Percentiles rank a stretch among this genome's conserved stretches.
phyloP scores from a whole-genome alignment of 805 yeast genomes.

The Saturnispora serradocipensis region DNA sequence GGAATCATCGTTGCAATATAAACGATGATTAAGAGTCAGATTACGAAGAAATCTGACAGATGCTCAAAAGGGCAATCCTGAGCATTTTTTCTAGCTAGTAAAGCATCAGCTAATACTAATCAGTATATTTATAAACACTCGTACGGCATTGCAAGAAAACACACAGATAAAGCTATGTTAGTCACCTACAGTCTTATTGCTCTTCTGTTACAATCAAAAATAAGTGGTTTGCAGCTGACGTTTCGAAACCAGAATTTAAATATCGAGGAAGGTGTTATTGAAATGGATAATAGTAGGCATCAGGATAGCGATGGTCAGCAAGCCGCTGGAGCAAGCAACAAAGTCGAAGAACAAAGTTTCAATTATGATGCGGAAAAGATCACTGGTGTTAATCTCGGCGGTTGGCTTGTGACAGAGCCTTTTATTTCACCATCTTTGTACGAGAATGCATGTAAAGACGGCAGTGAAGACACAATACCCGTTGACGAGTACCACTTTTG shows the following conservation, averaged over 20 bases:
- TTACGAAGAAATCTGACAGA: neutral
- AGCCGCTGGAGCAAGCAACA: neutral
- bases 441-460: constrained; percentile 20
- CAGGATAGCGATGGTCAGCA: neutral
- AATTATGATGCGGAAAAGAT: constrained; percentile 23
- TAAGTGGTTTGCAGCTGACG: neutral
- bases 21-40: neutral
- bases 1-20: constrained; percentile 11
- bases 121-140: neutral
- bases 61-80: neutral
- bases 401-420: constrained; percentile 68
- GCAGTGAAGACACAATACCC: constrained; percentile 30
- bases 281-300: neutral
- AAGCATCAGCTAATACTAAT: neutral
- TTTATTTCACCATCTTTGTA: constrained; percentile 60
- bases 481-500: constrained; percentile 55
- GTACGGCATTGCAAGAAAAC: neutral
- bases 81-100: neutral
- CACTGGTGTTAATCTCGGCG: constrained; percentile 51
- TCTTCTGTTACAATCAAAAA: neutral
- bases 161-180: neutral
- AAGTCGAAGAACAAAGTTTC: neutral
- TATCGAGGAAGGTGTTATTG: neutral
- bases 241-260: neutral
- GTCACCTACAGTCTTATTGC: neutral